These are phyloP conservation scores for Akanthomyces muscarius DNA, from an alignment of 2,329 filamentous ascomycete species.

Conservation along the genomic window DNA sequence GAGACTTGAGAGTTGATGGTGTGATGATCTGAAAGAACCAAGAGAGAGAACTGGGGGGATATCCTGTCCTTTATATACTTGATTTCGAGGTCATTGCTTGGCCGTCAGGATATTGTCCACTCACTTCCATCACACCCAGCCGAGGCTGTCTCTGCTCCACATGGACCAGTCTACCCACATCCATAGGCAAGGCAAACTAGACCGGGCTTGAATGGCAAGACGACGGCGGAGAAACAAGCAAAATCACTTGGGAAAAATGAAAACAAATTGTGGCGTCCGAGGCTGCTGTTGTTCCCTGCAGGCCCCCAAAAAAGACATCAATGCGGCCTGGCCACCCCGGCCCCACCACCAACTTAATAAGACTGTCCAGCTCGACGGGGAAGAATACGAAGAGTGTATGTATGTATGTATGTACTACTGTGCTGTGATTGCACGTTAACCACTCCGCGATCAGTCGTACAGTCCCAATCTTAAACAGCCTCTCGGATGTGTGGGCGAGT, in stretches of 20 bases:
- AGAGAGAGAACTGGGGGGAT: neutral
- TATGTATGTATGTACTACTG: neutral
- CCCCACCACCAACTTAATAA: neutral
- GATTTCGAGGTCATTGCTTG: neutral
- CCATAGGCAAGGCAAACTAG: neutral
- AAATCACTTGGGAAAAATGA: neutral
- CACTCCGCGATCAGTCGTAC: neutral
- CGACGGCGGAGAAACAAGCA: neutral
- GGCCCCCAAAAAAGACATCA: neutral
- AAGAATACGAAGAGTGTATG: neutral
- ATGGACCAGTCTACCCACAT: neutral
- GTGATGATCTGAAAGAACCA: neutral
- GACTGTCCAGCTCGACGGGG: neutral
- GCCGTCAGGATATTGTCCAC: neutral
- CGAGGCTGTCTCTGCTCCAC: neutral
- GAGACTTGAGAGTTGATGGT: neutral
- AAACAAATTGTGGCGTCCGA: constrained; percentile 13
- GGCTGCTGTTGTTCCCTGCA: constrained; percentile 2
- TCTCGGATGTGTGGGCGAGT: neutral
- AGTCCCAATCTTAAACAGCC: neutral
- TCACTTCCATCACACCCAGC: neutral
- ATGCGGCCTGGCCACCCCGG: neutral
- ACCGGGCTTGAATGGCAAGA: neutral
- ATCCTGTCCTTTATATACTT: neutral
- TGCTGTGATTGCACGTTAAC: neutral